phyloP scores from a whole-genome alignment of 345 rosid genomes.

The Kandelia obovata region DNA sequence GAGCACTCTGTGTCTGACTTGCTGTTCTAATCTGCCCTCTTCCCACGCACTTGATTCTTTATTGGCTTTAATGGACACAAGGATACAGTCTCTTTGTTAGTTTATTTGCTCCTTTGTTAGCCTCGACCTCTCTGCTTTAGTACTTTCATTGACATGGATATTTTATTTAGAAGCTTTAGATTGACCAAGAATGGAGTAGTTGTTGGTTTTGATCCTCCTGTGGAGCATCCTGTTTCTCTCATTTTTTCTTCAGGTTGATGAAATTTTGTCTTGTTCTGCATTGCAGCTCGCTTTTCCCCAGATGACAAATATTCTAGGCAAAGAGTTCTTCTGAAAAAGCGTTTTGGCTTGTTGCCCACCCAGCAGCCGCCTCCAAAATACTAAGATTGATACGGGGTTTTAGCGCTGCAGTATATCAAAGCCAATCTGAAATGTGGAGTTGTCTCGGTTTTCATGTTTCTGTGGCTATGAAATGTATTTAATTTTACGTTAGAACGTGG shows the following conservation, averaged over 20 bases:
- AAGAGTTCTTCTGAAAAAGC: constrained; percentile 72
- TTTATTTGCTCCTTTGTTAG: no score
- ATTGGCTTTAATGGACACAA: not conserved
- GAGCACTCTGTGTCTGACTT: no score
- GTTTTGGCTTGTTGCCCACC: constrained; percentile 75
- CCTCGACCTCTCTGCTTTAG: no score
- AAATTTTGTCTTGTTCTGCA: not conserved
- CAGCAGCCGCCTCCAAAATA: constrained; percentile 66
- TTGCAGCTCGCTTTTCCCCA: constrained; percentile 82
- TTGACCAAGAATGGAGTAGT: no score
- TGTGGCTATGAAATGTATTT: constrained; percentile 4
- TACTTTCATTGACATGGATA: no score
- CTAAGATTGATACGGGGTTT: constrained; percentile 21
- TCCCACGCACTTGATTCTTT: not conserved
- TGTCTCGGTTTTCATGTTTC: not conserved
- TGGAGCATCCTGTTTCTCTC: not conserved
- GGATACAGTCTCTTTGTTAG: not conserved
- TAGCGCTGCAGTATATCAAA: not conserved
- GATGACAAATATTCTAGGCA: constrained; percentile 81
- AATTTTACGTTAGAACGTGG: no score
- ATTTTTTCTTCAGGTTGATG: not conserved
- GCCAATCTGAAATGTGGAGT: not conserved
- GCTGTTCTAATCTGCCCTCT: no score
- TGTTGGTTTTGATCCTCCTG: no score
- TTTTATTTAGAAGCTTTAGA: no score